Evolutionary conservation across 192 early-diverging fungal species (phyloP).

Genomic region (Coemansia sp.): DNA sequence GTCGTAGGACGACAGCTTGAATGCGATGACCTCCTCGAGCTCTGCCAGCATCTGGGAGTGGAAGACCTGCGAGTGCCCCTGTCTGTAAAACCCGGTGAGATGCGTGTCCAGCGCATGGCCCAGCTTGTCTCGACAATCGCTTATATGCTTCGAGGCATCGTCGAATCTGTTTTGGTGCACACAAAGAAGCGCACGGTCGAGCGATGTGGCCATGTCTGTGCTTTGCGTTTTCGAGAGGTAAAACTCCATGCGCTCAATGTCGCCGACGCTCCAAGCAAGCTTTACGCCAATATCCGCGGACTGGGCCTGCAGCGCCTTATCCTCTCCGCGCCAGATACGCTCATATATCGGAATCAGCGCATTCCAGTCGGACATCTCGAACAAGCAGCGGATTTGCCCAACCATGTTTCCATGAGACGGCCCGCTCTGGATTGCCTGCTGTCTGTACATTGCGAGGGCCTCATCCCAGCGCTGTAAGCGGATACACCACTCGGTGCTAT

Average conservation of each 20-base stretch:
- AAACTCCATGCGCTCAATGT: constrained; percentile 89
- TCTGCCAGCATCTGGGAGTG: constrained; percentile 96
- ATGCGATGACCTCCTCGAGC: constrained; percentile 93
- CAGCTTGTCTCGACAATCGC: constrained; percentile 77
- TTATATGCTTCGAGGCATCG: constrained; percentile 75
- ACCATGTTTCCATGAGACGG: constrained; percentile 59
- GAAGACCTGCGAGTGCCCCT: constrained; percentile 82
- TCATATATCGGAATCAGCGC: constrained; percentile 71
- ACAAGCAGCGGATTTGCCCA: constrained; percentile 87
- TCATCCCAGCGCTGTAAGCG: constrained; percentile 92
- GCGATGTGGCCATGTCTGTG: constrained; percentile 65
- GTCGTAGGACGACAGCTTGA: constrained; percentile 78
- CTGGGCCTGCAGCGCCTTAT: constrained; percentile 63
- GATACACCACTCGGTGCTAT: constrained; percentile 90
- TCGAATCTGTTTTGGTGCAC: constrained; percentile 78
- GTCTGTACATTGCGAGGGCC: constrained; percentile 81
- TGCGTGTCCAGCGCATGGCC: constrained; percentile 84
- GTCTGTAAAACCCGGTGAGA: constrained; percentile 88
- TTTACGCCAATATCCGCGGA: constrained; percentile 87
- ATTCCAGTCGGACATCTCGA: constrained; percentile 93
- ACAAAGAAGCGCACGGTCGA: constrained; percentile 84
- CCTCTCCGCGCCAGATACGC: constrained; percentile 66
- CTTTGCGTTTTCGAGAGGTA: constrained; percentile 81
- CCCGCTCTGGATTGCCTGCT: constrained; percentile 55
- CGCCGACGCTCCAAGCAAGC: constrained; percentile 86